Base-by-base conservation (phyloP, 768 basidiomycete species). In the Sporobolomyces roseus region DNA sequence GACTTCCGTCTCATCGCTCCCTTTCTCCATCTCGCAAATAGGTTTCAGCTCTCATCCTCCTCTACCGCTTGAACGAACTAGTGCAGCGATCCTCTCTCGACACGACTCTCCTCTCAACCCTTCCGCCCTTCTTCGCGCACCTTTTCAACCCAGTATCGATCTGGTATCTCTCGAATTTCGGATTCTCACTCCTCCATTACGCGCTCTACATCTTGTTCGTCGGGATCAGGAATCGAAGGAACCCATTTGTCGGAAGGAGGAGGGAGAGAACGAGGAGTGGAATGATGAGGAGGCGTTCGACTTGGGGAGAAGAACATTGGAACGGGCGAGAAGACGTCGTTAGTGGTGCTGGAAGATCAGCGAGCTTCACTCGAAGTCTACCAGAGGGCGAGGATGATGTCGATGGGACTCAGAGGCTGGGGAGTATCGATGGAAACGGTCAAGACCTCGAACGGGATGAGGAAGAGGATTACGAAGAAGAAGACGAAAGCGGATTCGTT, bases 21-120 rank as follows among this genome's bases (percentile, higher is more conserved):
- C 50, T 51, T 32, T 29, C 19, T 10, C 4, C 13, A 14, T 12
- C 5, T 23, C 25, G 35, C 10, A 36, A 33, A 12, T 61, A 72
- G 71, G 45, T 72, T 33, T 63, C 71, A 2, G 30, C 58, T 36
- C 66, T 72, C 58, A 60, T 72, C 51, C 55, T 61, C 48, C 63
- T 72, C 29, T 72, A 62, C 59, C 66, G 62, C 25, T 29, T 72
- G 49, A 72, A 72, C 51, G 71, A 68, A 27, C 58, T 68, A 58
- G 63, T 72, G 4, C 71, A 72, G 32, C 29, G 21, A 3, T 53
- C 29, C 25, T 17, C n/a, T n/a, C n/a, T n/a, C n/a, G n/a, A n/a
- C n/a, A n/a, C 52, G 2, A 13, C 36, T 16, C 17, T 49, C 17
- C 16, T 32, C 13, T n/a, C n/a, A n/a, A n/a, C n/a, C n/a, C 25